Conservation (phyloP, 2,329 filamentous ascomycete genomes). For the Pezicula carpinea region DNA sequence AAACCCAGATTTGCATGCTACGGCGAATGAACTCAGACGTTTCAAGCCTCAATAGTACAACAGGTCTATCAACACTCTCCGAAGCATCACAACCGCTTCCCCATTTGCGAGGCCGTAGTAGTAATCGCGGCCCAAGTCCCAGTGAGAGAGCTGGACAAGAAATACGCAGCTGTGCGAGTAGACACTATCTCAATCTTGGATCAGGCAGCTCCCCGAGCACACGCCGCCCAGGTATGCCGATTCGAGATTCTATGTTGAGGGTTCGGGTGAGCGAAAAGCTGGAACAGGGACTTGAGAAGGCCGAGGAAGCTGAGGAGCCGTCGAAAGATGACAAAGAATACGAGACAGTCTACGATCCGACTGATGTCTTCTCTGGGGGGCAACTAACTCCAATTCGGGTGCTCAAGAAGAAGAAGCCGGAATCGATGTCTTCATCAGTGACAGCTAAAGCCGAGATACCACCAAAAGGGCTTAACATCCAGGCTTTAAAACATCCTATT, state of each 20-base stretch:
- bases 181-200: constrained; percentile 2
- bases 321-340: background rate
- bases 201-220: background rate
- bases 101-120: background rate
- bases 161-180: background rate
- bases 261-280: background rate
- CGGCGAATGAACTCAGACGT: constrained; percentile 11
- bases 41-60: constrained; percentile 1
- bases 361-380: background rate
- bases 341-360: background rate
- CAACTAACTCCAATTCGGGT: background rate
- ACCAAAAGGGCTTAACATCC: constrained; percentile 1
- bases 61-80: background rate
- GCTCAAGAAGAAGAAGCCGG: background rate
- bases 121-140: background rate
- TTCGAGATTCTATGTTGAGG: background rate
- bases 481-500: background rate
- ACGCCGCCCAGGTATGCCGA: background rate
- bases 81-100: background rate
- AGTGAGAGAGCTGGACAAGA: background rate
- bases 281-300: background rate
- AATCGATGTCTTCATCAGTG: background rate
- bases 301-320: background rate
- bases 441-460: background rate
- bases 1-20: constrained; percentile 5